These are phyloP conservation scores for Blastocystis sp. DNA, from an alignment of 352 stramenopile species.

Conservation along the genomic window DNA sequence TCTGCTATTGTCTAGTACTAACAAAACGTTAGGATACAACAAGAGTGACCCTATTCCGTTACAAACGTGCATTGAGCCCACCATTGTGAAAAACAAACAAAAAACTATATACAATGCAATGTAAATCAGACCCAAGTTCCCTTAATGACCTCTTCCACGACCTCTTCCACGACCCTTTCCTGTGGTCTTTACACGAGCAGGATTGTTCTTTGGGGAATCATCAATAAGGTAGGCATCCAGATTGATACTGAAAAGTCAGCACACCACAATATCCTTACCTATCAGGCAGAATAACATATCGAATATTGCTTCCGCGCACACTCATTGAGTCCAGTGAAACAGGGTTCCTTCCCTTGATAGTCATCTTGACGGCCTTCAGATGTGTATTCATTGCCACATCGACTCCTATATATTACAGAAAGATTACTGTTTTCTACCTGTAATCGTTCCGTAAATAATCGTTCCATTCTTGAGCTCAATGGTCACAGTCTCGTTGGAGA, in stretches of 20 bases:
- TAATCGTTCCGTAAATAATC: constrained; percentile 94
- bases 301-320: constrained; percentile 95
- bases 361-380: constrained; percentile 95
- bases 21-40: no score
- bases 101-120: constrained; percentile 17
- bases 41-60: no score
- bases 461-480: constrained; percentile 99
- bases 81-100: neutral
- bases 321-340: constrained; percentile 90
- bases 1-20: no score
- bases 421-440: constrained; percentile 68
- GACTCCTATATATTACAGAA: constrained; percentile 73
- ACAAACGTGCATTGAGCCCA: no score
- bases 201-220: constrained; percentile 89
- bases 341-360: constrained; percentile 92
- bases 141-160: constrained; percentile 68
- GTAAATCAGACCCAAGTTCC: neutral
- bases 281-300: constrained; percentile 85
- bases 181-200: constrained; percentile 71
- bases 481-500: constrained; percentile 96
- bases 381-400: constrained; percentile 99
- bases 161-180: constrained; percentile 72
- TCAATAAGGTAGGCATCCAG: constrained; percentile 96
- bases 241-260: constrained; percentile 80
- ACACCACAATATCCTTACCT: constrained; percentile 6